Conservation (phyloP, 768 basidiomycete species). For the Leccinum disarticulatum region DNA sequence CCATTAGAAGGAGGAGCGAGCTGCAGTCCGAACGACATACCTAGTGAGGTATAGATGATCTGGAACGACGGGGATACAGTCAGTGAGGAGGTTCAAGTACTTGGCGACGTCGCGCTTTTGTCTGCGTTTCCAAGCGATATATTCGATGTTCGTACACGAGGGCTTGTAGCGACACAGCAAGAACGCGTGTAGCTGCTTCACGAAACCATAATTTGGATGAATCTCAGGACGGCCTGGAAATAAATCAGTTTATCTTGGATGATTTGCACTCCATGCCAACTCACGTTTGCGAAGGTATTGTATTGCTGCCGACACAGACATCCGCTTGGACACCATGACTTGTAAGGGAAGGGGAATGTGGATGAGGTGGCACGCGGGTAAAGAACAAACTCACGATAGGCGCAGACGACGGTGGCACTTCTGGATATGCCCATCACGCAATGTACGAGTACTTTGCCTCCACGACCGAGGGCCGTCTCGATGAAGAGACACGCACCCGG, state of each 20-base stretch:
- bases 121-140: conserved; percentile 58
- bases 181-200: conserved; percentile 59
- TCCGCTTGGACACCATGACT: conserved; percentile 52
- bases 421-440: conserved; percentile 74
- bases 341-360: conserved; percentile 3
- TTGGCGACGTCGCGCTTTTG: conserved; percentile 51
- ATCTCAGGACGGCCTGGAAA: conserved; percentile 37
- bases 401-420: conserved; percentile 59
- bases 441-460: conserved; percentile 66
- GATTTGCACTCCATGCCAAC: conserved; percentile 11
- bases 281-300: conserved; percentile 50
- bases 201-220: conserved; percentile 49
- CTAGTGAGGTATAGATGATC: conserved; percentile 53
- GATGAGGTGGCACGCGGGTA: conserved; percentile 1
- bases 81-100: conserved; percentile 51
- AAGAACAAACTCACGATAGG: conserved; percentile 44
- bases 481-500: conserved; percentile 63
- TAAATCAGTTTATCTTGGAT: conserved; percentile 9
- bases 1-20: not conserved
- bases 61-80: conserved; percentile 52
- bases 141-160: conserved; percentile 40
- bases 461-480: conserved; percentile 48
- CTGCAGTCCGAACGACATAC: conserved; percentile 23
- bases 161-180: conserved; percentile 50
- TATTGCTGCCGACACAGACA: conserved; percentile 45